Evolutionary conservation across 495 filamentous ascomycete species (phyloP).

Genomic region (Ramalina intermedia): DNA sequence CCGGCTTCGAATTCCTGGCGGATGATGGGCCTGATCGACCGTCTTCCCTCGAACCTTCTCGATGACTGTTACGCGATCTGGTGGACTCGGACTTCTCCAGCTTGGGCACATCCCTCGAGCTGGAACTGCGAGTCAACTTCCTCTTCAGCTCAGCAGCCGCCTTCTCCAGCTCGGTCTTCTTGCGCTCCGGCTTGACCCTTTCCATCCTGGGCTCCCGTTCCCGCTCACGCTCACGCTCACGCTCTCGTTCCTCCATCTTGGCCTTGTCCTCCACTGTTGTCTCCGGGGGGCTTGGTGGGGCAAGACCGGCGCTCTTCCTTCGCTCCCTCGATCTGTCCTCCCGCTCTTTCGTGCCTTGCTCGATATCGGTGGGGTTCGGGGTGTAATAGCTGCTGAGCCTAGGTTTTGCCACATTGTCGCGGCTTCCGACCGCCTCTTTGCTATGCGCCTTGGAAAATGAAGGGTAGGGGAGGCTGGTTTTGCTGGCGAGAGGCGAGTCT

Average conservation of each 20-base stretch:
- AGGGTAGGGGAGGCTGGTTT: constrained; percentile 64
- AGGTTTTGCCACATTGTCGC: constrained; percentile 36
- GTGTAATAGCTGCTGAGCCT: constrained; percentile 48
- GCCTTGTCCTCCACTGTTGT: constrained; percentile 34
- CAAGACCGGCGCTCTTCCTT: constrained; percentile 14
- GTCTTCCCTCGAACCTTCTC: constrained; percentile 12
- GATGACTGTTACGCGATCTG: constrained; percentile 7
- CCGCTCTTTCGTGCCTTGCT: constrained; percentile 29
- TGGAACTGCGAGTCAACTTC: constrained; percentile 3
- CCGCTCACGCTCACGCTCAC: constrained; percentile 25
- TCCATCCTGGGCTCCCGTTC: constrained; percentile 19
- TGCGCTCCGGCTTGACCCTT: constrained; percentile 25
- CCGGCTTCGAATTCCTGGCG: constrained; percentile 15
- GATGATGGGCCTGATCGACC: constrained; percentile 1
- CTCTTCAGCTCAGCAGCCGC: constrained; percentile 9
- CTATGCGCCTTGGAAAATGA: constrained; percentile 79
- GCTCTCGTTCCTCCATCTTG: constrained; percentile 25
- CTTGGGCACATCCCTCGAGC: constrained; percentile 3
- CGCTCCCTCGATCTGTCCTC: neutral
- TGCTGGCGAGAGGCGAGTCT: constrained; percentile 35
- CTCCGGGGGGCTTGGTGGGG: constrained; percentile 51
- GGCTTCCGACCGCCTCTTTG: constrained; percentile 59
- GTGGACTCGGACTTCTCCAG: constrained; percentile 3
- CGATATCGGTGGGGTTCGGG: constrained; percentile 66
- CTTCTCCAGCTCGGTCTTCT: constrained; percentile 18